Base-by-base conservation (phyloP, 2,329 filamentous ascomycete genomes). In the Aspergillus thermomutatus region DNA sequence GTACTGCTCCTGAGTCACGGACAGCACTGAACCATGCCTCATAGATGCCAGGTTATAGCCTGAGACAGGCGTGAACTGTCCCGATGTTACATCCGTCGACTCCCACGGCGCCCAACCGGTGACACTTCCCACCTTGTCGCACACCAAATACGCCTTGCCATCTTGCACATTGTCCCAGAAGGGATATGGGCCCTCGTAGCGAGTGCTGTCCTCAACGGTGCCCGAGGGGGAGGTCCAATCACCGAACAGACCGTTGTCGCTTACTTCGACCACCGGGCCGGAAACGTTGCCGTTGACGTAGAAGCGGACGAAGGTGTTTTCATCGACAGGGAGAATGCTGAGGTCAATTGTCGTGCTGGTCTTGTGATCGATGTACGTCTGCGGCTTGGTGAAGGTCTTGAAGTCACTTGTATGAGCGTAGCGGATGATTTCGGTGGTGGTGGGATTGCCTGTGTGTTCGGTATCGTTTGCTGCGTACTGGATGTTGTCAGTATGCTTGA, bases 341-440 rank as follows among this genome's bases (percentile, higher is more conserved):
- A 61, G 60, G 28, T 61, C 60, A 23, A 61, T 61, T 2, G 54
- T 49, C 2, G 58, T 43, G 17, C 40, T 54, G 7, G 49, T 47
- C 0, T 46, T 28, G 2, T 50, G 52, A 11, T 53, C 49, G 14
- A 61, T 55, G 25, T 61, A 61, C 0, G 58, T 60, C 19, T 58
- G 14, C 0, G 57, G 60, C 8, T 53, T 27, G 26, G 40, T 54
- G 37, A 61, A 61, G n/a, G 60, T 61, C 9, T 50, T 49, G 55
- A 61, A 61, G 47, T 60, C 60, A 7, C 49, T 56, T 0, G 60
- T 61, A 40, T 61, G 49, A 10, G 57, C 60, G 37, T 61, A 60
- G 7, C 60, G 60, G 25, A 61, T 40, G 19, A 59, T 51, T 19
- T 54, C 57, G 9, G 25, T 48, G 1, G 56, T 54, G 2, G 17